Conservation (phyloP, 768 basidiomycete species). For the Fibroporia radiculosa region DNA sequence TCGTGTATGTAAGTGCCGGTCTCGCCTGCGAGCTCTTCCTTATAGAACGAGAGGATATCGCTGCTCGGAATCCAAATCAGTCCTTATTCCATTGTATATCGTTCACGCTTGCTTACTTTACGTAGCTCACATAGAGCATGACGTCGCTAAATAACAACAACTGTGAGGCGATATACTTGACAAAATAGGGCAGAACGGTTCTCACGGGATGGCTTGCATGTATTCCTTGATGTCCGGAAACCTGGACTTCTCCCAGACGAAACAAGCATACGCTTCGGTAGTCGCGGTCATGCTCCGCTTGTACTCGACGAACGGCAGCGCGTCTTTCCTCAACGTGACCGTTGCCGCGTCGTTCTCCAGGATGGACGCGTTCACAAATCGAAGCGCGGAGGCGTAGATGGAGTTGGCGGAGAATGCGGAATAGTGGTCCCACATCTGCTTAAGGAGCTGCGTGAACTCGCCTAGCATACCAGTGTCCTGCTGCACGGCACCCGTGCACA, state of each 20-base stretch:
- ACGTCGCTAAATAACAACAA: constrained; percentile 1
- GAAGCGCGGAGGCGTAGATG: constrained; percentile 29
- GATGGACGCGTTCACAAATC: constrained; percentile 26
- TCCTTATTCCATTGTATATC: too few relatives aligned
- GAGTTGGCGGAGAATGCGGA: constrained; percentile 24
- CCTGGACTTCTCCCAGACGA: constrained; percentile 27
- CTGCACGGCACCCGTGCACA: constrained; percentile 1
- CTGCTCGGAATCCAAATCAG: not conserved
- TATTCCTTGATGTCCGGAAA: constrained; percentile 25
- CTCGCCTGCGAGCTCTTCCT: constrained; percentile 11
- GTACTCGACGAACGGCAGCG: constrained; percentile 22
- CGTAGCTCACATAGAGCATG: constrained; percentile 3
- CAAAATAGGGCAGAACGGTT: too few relatives aligned
- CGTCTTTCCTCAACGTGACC: constrained; percentile 19
- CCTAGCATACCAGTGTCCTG: constrained; percentile 20
- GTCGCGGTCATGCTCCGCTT: constrained; percentile 25
- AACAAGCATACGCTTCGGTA: constrained; percentile 27
- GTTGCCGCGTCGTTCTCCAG: constrained; percentile 25
- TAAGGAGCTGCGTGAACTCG: constrained; percentile 28
- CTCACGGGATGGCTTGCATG: constrained; percentile 30
- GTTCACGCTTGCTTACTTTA: constrained; percentile 6
- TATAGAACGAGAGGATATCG: constrained; percentile 16
- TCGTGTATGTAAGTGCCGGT: constrained; percentile 11
- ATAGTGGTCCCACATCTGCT: constrained; percentile 23
- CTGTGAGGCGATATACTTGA: not conserved